A percentile compares a stretch with the other conserved stretches of the same genome.
Conservation (phyloP, 2,329 filamentous ascomycete species). For the Paracoccidioides brasiliensis region DNA sequence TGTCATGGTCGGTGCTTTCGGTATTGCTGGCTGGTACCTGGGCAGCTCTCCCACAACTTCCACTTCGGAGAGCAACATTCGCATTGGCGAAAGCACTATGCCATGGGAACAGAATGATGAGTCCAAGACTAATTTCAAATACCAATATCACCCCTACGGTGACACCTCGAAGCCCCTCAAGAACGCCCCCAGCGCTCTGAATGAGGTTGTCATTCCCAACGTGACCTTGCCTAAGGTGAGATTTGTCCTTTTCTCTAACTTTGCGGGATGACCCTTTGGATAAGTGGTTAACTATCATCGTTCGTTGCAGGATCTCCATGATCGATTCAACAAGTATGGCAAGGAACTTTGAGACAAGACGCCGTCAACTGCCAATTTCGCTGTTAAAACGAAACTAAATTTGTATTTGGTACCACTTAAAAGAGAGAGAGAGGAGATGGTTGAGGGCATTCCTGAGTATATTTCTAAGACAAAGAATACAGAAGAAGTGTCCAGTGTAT, state of each 20-base stretch:
- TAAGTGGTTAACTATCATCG: neutral
- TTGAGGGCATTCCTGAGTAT: neutral
- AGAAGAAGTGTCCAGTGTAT: neutral
- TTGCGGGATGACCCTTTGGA: neutral
- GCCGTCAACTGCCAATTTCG: constrained; percentile 4
- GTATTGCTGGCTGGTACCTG: constrained; percentile 69
- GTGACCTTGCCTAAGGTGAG: constrained; percentile 81
- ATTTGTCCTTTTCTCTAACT: constrained; percentile 5
- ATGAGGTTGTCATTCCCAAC: constrained; percentile 86
- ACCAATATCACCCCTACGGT: constrained; percentile 75
- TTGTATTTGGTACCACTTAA: neutral
- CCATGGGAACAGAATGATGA: constrained; percentile 76
- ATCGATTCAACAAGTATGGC: constrained; percentile 99
- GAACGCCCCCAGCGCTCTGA: constrained; percentile 88
- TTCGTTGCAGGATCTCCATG: constrained; percentile 61
- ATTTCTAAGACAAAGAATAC: neutral
- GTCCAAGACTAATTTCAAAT: constrained; percentile 43
- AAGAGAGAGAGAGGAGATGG: neutral
- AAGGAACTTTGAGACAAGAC: constrained; percentile 58
- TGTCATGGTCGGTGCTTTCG: constrained; percentile 81
- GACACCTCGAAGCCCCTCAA: constrained; percentile 61
- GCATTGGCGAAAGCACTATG: constrained; percentile 64
- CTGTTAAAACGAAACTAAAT: neutral
- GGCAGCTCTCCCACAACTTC: constrained; percentile 74
- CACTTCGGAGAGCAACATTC: constrained; percentile 66